Evolutionary conservation across 148 eudicot genomes (phyloP), one percentile per base, ranked within the genome.

Genomic region (Rhododendron ovatum): DNA sequence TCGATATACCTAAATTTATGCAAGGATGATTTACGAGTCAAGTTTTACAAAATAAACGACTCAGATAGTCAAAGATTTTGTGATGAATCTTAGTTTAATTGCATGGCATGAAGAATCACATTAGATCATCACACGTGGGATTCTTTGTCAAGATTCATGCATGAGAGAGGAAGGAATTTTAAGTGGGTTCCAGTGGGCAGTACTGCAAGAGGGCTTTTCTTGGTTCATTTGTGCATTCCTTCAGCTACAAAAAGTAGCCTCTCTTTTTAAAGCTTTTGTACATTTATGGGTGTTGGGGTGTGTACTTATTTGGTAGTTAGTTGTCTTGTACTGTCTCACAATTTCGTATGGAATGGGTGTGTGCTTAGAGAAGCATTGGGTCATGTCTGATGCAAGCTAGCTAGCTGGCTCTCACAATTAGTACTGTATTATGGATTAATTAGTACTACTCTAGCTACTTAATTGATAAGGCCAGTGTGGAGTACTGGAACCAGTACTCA

Each of bases 281-380:
- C 33, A 80, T 82, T 85, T 77, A 88, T 87, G 83, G 57, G 73
- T 11, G 1, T 41, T 79, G 39, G 24, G 55, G 12, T 47, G 50
- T 47, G 50, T 47, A 47, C 11, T 47, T 73, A 87, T 87, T 85
- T 84, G 88, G 88, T 75, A 45, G 88, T 85, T 90, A 35, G 88
- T 85, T 90, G 89, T 83, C 88, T 80, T 87, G 86, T 86, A 41
- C 45, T 5, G 45, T 41, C 45, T 41, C 63, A 59, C 61, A 20
- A 26, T 30, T 41, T 83, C 57, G 14, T 61, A 41, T 39, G 77
- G 14, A 48, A 41, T 39, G 77, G 87, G 90, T 91, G 88, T 76
- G 47, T 87, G 91, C 91, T 91, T 87, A 88, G 30, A 55, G 11
- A 84, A 89, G 91, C 91, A 90, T 90, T 87, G 51, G 7, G 86